phyloP scores from a whole-genome alignment of 192 early-diverging fungal genomes.

The Coemansia guatemalensis region DNA sequence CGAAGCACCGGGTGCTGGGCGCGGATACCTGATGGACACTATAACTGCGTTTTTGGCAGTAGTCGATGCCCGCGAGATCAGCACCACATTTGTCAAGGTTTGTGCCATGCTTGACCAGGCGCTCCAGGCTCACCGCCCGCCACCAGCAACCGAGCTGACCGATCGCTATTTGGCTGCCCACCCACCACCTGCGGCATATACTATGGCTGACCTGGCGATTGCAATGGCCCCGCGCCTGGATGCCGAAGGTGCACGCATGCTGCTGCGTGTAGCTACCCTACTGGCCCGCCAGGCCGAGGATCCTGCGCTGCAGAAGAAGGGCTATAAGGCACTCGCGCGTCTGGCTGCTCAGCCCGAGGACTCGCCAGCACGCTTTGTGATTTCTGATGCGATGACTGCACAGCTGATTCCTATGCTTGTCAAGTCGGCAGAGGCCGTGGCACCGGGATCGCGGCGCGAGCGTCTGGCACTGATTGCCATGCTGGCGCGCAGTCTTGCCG shows the following conservation, averaged over 20 bases:
- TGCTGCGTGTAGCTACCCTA: conserved; percentile 51
- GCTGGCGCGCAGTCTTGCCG: conserved; percentile 63
- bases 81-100: conserved; percentile 65
- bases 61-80: conserved; percentile 60
- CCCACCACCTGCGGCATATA: conserved; percentile 73
- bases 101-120: conserved; percentile 59
- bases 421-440: conserved; percentile 65
- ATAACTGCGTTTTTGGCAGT: conserved; percentile 69
- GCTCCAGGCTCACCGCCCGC: conserved; percentile 56
- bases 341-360: conserved; percentile 41
- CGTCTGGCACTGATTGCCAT: conserved; percentile 69
- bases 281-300: conserved; percentile 62
- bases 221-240: conserved; percentile 76
- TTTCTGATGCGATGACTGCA: conserved; percentile 47
- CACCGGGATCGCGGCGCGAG: conserved; percentile 75
- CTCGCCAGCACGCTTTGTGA: conserved; percentile 32
- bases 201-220: conserved; percentile 84
- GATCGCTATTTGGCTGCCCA: conserved; percentile 49
- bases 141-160: conserved; percentile 54
- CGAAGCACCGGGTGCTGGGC: conserved; percentile 60
- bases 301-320: conserved; percentile 88
- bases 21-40: conserved; percentile 67
- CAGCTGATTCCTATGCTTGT: conserved; percentile 76
- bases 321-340: conserved; percentile 80
- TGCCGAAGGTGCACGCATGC: conserved; percentile 62